Base-by-base conservation (phyloP, 208 protist species). In the Leptomonas seymouri region DNA sequence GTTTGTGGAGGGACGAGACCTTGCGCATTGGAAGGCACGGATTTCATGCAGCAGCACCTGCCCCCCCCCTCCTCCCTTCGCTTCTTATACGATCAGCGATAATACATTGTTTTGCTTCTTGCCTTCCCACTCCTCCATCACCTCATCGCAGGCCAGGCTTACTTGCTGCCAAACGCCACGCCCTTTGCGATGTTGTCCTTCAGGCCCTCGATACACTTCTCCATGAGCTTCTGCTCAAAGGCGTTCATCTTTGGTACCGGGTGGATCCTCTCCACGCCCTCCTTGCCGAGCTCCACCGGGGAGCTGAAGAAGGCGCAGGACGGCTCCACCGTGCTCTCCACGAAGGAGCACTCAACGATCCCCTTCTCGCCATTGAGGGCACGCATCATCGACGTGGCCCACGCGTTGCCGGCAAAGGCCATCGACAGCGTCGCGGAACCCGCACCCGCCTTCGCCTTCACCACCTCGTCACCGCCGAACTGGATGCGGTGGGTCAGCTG, bases 381-480 rank as follows among this genome's bases (percentile, higher is more conserved):
- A 44, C 78, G 75, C 56, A 94, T 60, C 20, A 86, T 55, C 31
- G 81, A 62, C 49, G 56, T 63, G 23, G 84, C 82, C 91, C 93
- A 41, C 96, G 95, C 85, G 98, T 98, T 83, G 3, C 74, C 86
- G 8, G 89, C 89, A 62, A 81, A 84, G 28, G 74, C 72, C 78
- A 84, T 76, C 36, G 74, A 84, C 55, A 84, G 68, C 64, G 92
- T 97, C 8, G 92, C 92, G 28, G 92, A 97, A 45, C 92, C 92
- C n/a, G 81, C 83, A n/a, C 92, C 92, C 9, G 82, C 85, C 85
- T 97, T 97, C 28, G 92, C 92, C 81, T 90, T 86, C 62, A 97
- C 92, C 41, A 97, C 90, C 71, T 97, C 92, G 50, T 93, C 89
- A 30, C 92, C 92, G 44, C 84, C 92, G 71, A 86, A 90, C 80